Conservation (phyloP, 805 yeast species). For the Candida incommunis region DNA sequence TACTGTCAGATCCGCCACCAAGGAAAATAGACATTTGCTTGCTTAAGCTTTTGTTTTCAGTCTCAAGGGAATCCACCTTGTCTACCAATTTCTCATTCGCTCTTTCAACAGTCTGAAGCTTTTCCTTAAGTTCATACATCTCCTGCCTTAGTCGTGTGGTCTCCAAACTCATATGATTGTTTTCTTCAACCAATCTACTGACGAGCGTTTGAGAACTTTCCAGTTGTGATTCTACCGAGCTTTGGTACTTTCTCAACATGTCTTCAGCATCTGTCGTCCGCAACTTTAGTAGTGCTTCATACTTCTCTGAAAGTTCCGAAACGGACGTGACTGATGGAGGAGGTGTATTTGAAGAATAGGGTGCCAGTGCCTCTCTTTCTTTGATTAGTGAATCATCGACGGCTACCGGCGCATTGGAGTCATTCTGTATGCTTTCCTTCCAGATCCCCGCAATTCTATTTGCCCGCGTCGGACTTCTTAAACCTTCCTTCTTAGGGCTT, state of each 20-base stretch:
- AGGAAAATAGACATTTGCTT: background rate
- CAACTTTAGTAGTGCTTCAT: background rate
- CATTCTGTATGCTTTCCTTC: too few species aligned
- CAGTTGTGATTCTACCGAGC: background rate
- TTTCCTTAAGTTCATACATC: background rate
- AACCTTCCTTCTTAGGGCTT: too few species aligned
- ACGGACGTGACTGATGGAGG: background rate
- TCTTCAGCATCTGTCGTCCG: background rate
- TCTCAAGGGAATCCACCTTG: background rate
- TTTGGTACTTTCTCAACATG: background rate
- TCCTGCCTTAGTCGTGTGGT: background rate
- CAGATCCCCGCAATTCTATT: too few species aligned
- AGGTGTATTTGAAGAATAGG: background rate
- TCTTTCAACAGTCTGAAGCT: background rate
- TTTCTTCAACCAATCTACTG: background rate
- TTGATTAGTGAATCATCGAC: background rate
- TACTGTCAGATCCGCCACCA: background rate
- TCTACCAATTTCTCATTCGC: background rate
- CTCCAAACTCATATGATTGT: background rate
- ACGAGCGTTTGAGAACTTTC: background rate
- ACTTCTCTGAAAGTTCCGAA: background rate
- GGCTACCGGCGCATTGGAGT: too few species aligned
- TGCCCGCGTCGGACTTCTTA: too few species aligned
- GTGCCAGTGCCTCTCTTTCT: background rate
- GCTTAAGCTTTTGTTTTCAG: background rate